Evolutionary conservation across 352 stramenopile species (phyloP), one percentile per base, ranked within the genome.

Genomic region (Pythium sukuiense): DNA sequence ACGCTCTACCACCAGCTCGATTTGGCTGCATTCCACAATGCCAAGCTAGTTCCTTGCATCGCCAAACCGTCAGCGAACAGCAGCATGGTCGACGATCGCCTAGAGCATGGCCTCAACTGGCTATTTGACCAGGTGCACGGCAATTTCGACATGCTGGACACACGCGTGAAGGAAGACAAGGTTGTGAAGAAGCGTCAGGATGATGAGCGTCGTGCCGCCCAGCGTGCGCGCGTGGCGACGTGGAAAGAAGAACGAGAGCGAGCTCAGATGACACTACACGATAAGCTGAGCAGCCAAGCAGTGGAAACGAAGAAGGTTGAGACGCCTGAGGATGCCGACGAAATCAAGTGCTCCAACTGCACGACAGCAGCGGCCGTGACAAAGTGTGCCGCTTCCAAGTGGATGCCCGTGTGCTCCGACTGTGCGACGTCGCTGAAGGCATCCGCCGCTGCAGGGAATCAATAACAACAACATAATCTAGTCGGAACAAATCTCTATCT

Each of bases 331-430:
- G 76, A 81, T 24, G 45, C 65, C 18, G 73, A 73, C 37, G 69
- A 81, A 18, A 90, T 92, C 67, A 77, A 76, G 45, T 95, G 86
- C 63, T 90, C 74, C 18, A 80, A 84, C 55, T 95, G 86, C 61
- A 76, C 55, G 4, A 76, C 65, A 0, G 59, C 71, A 13, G 71
- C 78, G 11, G 86, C 86, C 27, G 81, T 80, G 64, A 90, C 83
- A 6, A 95, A 95, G 53, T 95, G 86, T 61, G 65, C 84, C 27
- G 86, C 86, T 6, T 92, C 86, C 26, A 95, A 95, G 65, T 93
- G 84, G 86, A 92, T 95, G 86, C 86, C 84, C 20, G 84, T 95
- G 30, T 95, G 86, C 67, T 61, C 64, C 6, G 71, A 72, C 6
- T 95, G 86, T 41, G 84, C 79, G 20, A 67, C 59, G 27, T 49